Conservation (phyloP, 192 early-diverging fungal genomes). For the Jimgerdemannia lactiflua region DNA sequence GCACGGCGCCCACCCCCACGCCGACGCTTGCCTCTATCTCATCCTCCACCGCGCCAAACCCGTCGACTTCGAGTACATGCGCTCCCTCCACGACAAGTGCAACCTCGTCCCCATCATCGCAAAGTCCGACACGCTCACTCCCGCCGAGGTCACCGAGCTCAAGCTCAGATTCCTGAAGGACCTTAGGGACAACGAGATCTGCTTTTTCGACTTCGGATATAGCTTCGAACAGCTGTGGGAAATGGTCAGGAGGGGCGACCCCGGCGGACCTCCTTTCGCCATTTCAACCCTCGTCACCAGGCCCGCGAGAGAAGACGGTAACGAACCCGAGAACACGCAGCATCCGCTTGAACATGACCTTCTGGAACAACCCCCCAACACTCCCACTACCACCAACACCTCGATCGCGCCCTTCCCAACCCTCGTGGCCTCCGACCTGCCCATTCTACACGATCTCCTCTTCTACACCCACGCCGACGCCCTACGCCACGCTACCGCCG, state of each 20-base stretch:
- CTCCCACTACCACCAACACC: background rate
- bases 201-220: conserved; percentile 56
- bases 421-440: conserved; percentile 36
- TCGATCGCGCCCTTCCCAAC: conserved; percentile 16
- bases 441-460: conserved; percentile 40
- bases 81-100: conserved; percentile 46
- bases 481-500: conserved; percentile 48
- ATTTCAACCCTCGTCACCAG: conserved; percentile 29
- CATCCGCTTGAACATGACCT: background rate
- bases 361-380: conserved; percentile 10
- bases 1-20: conserved; percentile 21
- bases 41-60: conserved; percentile 57
- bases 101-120: conserved; percentile 67
- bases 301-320: conserved; percentile 4
- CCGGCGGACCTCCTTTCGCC: conserved; percentile 52
- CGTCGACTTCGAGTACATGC: conserved; percentile 74
- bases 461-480: conserved; percentile 53
- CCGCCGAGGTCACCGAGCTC: conserved; percentile 47
- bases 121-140: conserved; percentile 56
- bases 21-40: conserved; percentile 49
- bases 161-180: conserved; percentile 50
- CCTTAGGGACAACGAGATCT: conserved; percentile 48
- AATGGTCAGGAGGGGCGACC: conserved; percentile 37
- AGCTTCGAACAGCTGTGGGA: conserved; percentile 41
- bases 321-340: background rate